Conservation (phyloP, 345 rosid species). For the Euphorbia peplus region DNA sequence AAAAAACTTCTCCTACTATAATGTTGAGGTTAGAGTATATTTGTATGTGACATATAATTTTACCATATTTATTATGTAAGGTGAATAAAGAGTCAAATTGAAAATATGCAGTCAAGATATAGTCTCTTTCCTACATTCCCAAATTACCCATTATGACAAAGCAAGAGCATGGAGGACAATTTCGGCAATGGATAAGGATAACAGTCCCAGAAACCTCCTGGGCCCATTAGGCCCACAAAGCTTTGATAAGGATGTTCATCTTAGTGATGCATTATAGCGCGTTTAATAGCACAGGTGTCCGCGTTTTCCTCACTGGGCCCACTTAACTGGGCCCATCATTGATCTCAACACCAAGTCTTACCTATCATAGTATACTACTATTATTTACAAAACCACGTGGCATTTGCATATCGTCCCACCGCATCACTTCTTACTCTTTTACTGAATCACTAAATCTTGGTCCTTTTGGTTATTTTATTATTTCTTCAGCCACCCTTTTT, state of each 20-base stretch:
- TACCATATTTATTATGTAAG: too few species aligned
- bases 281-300: constrained; percentile 32
- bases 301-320: constrained; percentile 12
- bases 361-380: too few species aligned
- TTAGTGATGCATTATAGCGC: constrained; percentile 24
- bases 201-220: too few species aligned
- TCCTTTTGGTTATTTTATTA: not conserved
- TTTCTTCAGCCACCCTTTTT: constrained; percentile 9
- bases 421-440: not conserved
- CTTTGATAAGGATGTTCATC: constrained; percentile 1
- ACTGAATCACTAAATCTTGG: not conserved
- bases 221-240: constrained; percentile 14
- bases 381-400: constrained; percentile 15
- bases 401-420: not conserved
- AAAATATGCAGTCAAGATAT: too few species aligned
- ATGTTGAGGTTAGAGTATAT: too few species aligned
- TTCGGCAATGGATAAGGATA: constrained; percentile 26
- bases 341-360: not conserved
- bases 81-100: too few species aligned
- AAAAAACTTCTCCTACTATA: too few species aligned
- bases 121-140: not conserved
- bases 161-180: constrained; percentile 12
- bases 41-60: too few species aligned
- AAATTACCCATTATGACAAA: constrained; percentile 13
- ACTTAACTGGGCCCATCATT: constrained; percentile 4